Evolutionary conservation across 2,329 filamentous ascomycete genomes (phyloP).

Genomic region (Monosporascus sp.): DNA sequence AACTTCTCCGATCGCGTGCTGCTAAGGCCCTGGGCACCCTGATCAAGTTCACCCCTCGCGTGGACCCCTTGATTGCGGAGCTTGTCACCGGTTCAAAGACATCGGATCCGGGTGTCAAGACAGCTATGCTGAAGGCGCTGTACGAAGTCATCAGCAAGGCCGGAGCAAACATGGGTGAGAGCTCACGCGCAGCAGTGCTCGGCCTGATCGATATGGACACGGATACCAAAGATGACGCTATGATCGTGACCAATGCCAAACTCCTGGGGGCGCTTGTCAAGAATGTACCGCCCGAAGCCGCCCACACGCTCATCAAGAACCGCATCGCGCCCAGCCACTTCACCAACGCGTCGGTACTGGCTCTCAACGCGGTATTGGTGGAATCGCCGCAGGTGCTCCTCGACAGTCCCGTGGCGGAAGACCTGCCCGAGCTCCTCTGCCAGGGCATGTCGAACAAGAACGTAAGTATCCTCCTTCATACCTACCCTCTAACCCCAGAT

Average conservation of each 20-base stretch:
- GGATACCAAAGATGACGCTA: conserved; percentile 67
- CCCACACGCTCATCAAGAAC: conserved; percentile 54
- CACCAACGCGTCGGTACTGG: conserved; percentile 73
- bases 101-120: conserved; percentile 76
- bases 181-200: conserved; percentile 79
- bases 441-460: conserved; percentile 73
- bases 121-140: conserved; percentile 93
- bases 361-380: conserved; percentile 80
- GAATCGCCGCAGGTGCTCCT: conserved; percentile 70
- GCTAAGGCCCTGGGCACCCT: conserved; percentile 91
- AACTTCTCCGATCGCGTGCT: conserved; percentile 77
- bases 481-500: conserved; percentile 3
- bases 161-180: conserved; percentile 88
- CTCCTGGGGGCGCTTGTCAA: conserved; percentile 86
- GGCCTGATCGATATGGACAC: conserved; percentile 80
- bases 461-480: conserved; percentile 43
- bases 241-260: conserved; percentile 86
- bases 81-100: conserved; percentile 95
- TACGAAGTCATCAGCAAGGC: conserved; percentile 97
- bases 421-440: conserved; percentile 70
- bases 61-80: conserved; percentile 89
- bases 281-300: conserved; percentile 70
- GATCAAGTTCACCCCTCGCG: conserved; percentile 90
- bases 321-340: conserved; percentile 74
- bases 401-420: conserved; percentile 60